Evolutionary conservation across 768 basidiomycete species (phyloP), one percentile per base, ranked within the genome.

Genomic region (Gautieria morchelliformis): DNA sequence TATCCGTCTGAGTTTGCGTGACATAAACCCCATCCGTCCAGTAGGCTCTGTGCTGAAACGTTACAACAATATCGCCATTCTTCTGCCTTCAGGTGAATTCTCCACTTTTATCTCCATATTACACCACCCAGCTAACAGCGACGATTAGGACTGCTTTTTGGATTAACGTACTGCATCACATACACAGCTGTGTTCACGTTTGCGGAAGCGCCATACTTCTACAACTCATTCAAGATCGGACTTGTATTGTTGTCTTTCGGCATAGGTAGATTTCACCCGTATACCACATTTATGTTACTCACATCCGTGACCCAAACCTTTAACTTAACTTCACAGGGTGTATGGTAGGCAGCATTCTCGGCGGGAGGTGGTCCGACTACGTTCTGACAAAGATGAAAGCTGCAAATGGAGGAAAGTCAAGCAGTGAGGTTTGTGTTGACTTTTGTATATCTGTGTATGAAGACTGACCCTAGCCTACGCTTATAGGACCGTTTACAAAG

Each of bases 171-270:
- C 67, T 74, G 80, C 45, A 75, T 93, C 39, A 71, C 80, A 2
- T 94, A 91, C 66, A 89, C 89, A 0, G 81, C 82, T 15, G 76
- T 88, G 8, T 77, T 87, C 58, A 90, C 87, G 1, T 75, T 94
- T 11, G 69, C 70, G 5, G 77, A 73, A 7, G 66, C 69, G 30
- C 68, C 74, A 2, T 94, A 94, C 63, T 65, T 75, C 30, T 92
- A 85, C 67, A 72, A 79, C 47, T 73, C 92, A 0, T 71, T 93
- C 5, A 73, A 81, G 44, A 81, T 87, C 49, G 93, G 93, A 4
- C 68, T 93, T 27, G 81, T 91, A 10, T 78, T 93, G 5, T 77
- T 96, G 9, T 70, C 85, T 0, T 87, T 83, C 62, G 92, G 92
- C 48, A 60, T 78, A 15, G 87, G 87, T 83, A 75, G 64, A 46